phyloP scores from a whole-genome alignment of 1,139 yeast genomes.

The Kodamaea plutei region DNA sequence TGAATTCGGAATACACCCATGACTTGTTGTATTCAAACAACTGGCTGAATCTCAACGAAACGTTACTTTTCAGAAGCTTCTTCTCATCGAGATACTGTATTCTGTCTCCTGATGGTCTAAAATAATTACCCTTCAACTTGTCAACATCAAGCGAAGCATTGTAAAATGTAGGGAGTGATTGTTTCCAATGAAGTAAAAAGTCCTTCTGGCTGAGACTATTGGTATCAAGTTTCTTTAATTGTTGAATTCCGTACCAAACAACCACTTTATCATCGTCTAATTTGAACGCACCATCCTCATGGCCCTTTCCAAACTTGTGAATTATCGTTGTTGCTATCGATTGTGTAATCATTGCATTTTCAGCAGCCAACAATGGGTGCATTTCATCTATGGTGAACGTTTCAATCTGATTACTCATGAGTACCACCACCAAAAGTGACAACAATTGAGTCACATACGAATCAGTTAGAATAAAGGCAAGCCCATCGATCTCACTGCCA shows the following conservation, averaged over 20 bases:
- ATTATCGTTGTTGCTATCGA: slow-evolving; percentile 45
- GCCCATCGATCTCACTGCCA: slow-evolving; percentile 50
- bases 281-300: slow-evolving; percentile 19
- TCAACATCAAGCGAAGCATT: slow-evolving; percentile 52
- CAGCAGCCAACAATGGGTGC: slow-evolving; percentile 16
- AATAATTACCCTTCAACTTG: slow-evolving; percentile 53
- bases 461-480: slow-evolving; percentile 25
- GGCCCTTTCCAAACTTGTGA: slow-evolving; percentile 34
- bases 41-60: slow-evolving; percentile 53
- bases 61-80: slow-evolving; percentile 43
- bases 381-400: slow-evolving; percentile 21
- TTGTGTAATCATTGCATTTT: slow-evolving; percentile 15
- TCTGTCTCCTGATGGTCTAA: slow-evolving; percentile 38
- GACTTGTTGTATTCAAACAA: slow-evolving; percentile 55
- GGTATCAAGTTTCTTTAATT: slow-evolving; percentile 36
- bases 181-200: slow-evolving; percentile 60
- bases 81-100: slow-evolving; percentile 51
- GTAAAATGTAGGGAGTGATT: slow-evolving; percentile 61
- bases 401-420: slow-evolving; percentile 41
- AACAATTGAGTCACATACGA: slow-evolving; percentile 26
- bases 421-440: slow-evolving; percentile 45
- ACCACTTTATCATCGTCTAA: slow-evolving; percentile 43
- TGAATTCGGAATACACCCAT: slow-evolving; percentile 73
- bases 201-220: slow-evolving; percentile 36
- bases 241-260: slow-evolving; percentile 57